Base-by-base conservation (phyloP, 805 yeast genomes). In the Candida ortonii region DNA sequence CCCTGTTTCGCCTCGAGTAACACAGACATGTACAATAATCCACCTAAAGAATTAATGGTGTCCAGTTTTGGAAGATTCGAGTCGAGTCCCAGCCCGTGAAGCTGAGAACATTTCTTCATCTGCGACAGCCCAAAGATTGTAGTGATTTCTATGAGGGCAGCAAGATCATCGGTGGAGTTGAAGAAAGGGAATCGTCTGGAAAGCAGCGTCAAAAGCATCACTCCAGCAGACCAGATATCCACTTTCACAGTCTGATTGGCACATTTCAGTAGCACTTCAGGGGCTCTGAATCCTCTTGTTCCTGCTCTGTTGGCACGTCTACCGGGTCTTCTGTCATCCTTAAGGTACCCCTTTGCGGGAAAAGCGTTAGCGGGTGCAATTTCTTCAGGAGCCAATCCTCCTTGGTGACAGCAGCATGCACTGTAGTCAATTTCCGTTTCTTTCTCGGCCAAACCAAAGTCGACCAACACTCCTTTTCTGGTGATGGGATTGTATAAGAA, bases 261-360 rank as follows among this genome's bases (percentile, higher is more conserved):
- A 59, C 97, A 88, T 55, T 86, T 87, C 61, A 87, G 71, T 35
- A 89, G 64, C 4, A 88, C 96, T 55, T 88, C 97, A 0, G 96
- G 96, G 0, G 97, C 96, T 47, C 97, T 70, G 53, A 88, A 88
- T 0, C 97, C 97, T 49, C 97, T 70, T 1, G 97, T 88, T 7
- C 97, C 97, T 12, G 98, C 98, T 49, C 98, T 78, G 52, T 93
- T 93, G 0, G 97, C 97, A 38, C 98, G 72, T 50, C 95, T 72
- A 2, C 93, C 85, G 0, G 94, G 84, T 49, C 97, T 70, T 31
- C 76, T 76, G 62, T 93, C 98, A 49, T 84, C 85, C 54, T 86
- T 87, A 7, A 88, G 83, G 53, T 84, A 87, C 2, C 96, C 90
- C 59, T 71, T 71, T 5, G 49, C 39, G 10, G 61, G 59, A 6